phyloP scores from a whole-genome alignment of 768 basidiomycete species.

The Lanmaoa rubissima region DNA sequence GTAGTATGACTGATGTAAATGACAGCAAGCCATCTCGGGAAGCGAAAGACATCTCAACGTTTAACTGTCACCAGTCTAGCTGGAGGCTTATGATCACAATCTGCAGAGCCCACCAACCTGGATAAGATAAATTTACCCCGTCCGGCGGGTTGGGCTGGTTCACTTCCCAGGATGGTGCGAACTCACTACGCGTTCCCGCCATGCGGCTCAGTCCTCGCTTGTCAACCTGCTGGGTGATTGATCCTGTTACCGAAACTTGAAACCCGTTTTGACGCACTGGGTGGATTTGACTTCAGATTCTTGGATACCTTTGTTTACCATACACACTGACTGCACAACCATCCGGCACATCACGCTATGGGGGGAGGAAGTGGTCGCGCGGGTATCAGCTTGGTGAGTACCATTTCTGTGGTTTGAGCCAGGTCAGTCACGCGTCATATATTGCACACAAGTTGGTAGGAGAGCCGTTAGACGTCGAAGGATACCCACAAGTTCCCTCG shows the following conservation, averaged over 20 bases:
- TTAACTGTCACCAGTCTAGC: no score
- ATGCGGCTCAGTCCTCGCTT: not conserved
- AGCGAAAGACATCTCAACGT: not conserved
- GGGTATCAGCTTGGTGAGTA: conserved; percentile 14
- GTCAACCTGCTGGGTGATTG: not conserved
- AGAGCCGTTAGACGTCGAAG: conserved; percentile 54
- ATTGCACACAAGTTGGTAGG: conserved; percentile 30
- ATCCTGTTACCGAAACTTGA: not conserved
- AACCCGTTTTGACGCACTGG: not conserved
- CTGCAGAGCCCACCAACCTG: not conserved
- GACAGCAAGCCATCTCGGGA: not conserved
- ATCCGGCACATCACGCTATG: not conserved
- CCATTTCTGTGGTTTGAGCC: not conserved
- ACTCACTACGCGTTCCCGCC: not conserved
- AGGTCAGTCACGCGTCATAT: not conserved
- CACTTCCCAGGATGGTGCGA: conserved; percentile 16
- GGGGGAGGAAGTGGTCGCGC: not conserved
- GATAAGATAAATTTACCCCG: not conserved
- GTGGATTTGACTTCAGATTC: not conserved
- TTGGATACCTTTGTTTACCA: not conserved
- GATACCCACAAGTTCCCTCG: conserved; percentile 57
- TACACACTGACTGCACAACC: not conserved
- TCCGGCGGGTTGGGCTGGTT: not conserved
- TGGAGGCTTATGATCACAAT: no score
- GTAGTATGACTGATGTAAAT: not conserved